Evolutionary conservation across 768 basidiomycete species (phyloP).

Genomic region (Boletus rubescentipes): DNA sequence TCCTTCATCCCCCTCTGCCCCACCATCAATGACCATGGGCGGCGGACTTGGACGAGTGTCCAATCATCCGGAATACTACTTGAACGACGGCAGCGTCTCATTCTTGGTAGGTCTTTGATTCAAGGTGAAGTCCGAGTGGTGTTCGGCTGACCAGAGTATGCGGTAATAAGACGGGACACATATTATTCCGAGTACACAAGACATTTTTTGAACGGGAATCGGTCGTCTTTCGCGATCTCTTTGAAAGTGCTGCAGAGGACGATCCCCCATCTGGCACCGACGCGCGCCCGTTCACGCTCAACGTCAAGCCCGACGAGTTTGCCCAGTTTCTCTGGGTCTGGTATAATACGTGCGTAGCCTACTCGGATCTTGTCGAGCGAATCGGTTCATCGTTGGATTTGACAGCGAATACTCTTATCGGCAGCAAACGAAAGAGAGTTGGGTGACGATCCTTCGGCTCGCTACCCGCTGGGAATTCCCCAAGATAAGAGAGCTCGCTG

Average conservation of each 20-base stretch:
- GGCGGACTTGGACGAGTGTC: constrained; percentile 10
- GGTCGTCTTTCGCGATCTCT: constrained; percentile 36
- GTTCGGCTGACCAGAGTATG: constrained; percentile 4
- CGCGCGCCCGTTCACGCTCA: constrained; percentile 42
- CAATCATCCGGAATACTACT: constrained; percentile 7
- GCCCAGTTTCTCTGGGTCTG: constrained; percentile 55
- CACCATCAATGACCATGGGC: constrained; percentile 10
- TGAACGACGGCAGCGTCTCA: constrained; percentile 11
- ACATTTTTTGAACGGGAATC: constrained; percentile 65
- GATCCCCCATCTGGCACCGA: constrained; percentile 36
- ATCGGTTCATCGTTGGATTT: not conserved
- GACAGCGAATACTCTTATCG: constrained; percentile 54
- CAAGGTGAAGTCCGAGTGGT: not conserved
- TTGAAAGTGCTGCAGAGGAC: constrained; percentile 31
- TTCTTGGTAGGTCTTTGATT: constrained; percentile 18
- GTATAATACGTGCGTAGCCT: constrained; percentile 47
- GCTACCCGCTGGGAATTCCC: constrained; percentile 55
- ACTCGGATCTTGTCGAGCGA: not conserved
- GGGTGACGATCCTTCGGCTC: constrained; percentile 55
- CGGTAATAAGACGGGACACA: constrained; percentile 46
- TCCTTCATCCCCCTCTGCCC: not conserved
- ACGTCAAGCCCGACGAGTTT: constrained; percentile 45
- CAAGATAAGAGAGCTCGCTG: constrained; percentile 48
- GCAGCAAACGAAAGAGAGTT: constrained; percentile 47
- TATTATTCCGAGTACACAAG: constrained; percentile 51